Conservation (phyloP, 345 rosid genomes). For the Brassica napus region DNA sequence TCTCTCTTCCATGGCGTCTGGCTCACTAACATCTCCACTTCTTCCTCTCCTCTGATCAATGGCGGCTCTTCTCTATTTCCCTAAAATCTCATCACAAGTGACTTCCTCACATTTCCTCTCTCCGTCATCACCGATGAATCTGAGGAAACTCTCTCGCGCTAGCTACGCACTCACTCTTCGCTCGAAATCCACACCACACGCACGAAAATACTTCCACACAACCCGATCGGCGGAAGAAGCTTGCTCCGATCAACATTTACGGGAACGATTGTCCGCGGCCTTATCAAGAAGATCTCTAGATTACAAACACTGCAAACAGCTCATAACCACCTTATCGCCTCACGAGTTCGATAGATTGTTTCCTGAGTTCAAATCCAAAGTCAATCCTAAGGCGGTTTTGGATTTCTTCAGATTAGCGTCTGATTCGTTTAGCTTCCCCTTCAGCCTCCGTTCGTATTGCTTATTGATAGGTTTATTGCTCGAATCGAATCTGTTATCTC, state of each 20-base stretch:
- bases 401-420: constrained; percentile 69
- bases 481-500: constrained; percentile 42
- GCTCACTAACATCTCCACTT: constrained; percentile 39
- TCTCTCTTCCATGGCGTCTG: constrained; percentile 36
- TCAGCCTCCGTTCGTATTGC: constrained; percentile 70
- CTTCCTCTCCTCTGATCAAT: constrained; percentile 17
- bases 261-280: constrained; percentile 46
- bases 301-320: constrained; percentile 48
- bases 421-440: constrained; percentile 51
- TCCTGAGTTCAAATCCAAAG: constrained; percentile 46
- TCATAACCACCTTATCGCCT: constrained; percentile 53
- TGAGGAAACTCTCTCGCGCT: constrained; percentile 49
- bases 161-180: constrained; percentile 41
- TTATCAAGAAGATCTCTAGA: constrained; percentile 59
- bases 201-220: constrained; percentile 24
- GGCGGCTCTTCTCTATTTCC: constrained; percentile 29
- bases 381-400: constrained; percentile 58
- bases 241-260: constrained; percentile 41
- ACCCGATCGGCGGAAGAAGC: constrained; percentile 26
- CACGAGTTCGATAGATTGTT: constrained; percentile 56
- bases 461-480: constrained; percentile 60
- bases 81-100: constrained; percentile 12
- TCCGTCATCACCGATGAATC: constrained; percentile 50
- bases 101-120: constrained; percentile 5
- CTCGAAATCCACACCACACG: constrained; percentile 38